Base-by-base conservation (phyloP, 2,329 filamentous ascomycete species). In the Parascedosporium putredinis region DNA sequence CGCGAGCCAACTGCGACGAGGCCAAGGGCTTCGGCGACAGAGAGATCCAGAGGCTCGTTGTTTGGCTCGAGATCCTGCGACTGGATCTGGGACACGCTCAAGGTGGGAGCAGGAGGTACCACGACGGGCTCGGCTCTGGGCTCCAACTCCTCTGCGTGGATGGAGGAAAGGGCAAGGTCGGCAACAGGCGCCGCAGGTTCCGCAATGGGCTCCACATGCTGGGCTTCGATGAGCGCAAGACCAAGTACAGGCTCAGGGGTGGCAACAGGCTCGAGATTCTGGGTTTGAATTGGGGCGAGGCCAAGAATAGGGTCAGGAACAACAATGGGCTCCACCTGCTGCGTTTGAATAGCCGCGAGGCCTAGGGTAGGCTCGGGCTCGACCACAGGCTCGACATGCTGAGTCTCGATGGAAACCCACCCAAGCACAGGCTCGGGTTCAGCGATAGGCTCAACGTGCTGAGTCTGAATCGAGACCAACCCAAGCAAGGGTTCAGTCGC, bases 221-320 rank as follows among this genome's bases (percentile, higher is more conserved):
- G 66, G 2, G 64, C 61, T 34, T 70, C 66, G 18, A 78, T 68
- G 1, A 53, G 56, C 1, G 75, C 76, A 33, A 76, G 59, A 40
- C 59, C 67, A 25, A 77, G 61, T 0, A 62, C 57, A 45, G 31
- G 29, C 44, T 45, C 36, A 34, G 40, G 9, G 45, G 34, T 29
- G 31, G 45, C n/a, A 3, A 63, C 47, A 10, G 70, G 70, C 55
- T 72, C 67, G 14, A 77, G 63, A 40, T 64, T 55, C 56, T 76
- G 66, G 2, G 64, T 62, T 33, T 70, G 66, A 16, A 78, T 68
- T 1, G 54, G 56, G 1, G 75, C 76, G 31, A 76, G 59, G 40
- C 59, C 67, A 25, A 77, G 61, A 1, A 62, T 57, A 4, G 67
- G 65, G 1, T 58, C 58, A 1, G 61, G 58, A 3, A 65, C 58